Base-by-base conservation (phyloP, 176 grass and related monocot genomes). In the Canna indica region DNA sequence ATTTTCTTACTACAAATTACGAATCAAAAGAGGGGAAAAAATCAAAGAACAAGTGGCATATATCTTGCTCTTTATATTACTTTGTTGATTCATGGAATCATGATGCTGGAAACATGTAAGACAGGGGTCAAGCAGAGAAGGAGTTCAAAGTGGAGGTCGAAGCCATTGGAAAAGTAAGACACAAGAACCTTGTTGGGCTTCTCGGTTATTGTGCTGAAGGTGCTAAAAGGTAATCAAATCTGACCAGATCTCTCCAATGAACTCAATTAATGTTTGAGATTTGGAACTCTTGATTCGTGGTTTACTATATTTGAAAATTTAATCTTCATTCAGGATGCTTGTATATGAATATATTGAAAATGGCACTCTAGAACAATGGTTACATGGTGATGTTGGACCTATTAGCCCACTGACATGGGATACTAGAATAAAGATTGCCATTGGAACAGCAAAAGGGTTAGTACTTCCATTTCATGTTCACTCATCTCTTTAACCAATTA, bases 111-210 rank as follows among this genome's bases (percentile, higher is more conserved):
- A 16, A 61, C 13, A 45, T 59, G 17, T 69, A 24, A 71, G 35
- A 64, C 70, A 99, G 95, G 82, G 95, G 95, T 14, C 95, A 94
- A 77, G 95, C 95, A 1, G 95, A 99, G 80, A 93, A 87, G 80
- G 95, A 99, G 44, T 99, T 99, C 83, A 90, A 94, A 73, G 95
- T 99, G 77, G 95, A 99, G 78, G 90, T 99, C 13, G 95, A 99
- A 75, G 87, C 82, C 25, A 99, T 99, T 7, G 95, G 95, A 64
- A 94, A 84, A 80, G 95, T 99, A 60, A 83, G 95, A 77, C 95
- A 99, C 68, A 99, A 94, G 72, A 84, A 94, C 68, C 90, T 99
- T 27, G 90, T 85, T 15, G 90, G 90, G 10, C 84, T 99, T n/a
- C 68, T 99, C 54, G 90, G 95, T 1, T 99, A 90, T 45, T 90